Evolutionary conservation across 1,284 basidiomycete species (phyloP), one percentile per base, ranked within the genome.

Genomic region (Sporisorium iseilematis-ciliati): DNA sequence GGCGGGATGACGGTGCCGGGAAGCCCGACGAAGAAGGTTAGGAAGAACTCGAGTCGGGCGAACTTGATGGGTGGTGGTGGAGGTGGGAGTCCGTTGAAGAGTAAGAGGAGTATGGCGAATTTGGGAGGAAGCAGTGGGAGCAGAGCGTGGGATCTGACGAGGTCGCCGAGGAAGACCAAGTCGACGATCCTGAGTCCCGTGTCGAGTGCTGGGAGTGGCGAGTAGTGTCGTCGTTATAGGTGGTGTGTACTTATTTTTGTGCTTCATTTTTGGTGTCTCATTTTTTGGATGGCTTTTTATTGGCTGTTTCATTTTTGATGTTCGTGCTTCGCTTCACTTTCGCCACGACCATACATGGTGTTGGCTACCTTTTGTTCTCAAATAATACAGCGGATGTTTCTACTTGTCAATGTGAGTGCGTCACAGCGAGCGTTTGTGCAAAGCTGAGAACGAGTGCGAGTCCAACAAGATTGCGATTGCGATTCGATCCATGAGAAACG

Each of bases 121-220:
- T n/a, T 74, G 12, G 62, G 65, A 2, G 45, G 57, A 4, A 45
- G 31, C 7, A 46, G 58, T 14, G 41, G 25, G 23, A 54, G 21
- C 11, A 49, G 55, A 42, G 64, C 33, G 1, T 65, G 51, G 57
- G 68, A 65, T 55, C 12, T 54, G 51, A 43, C 25, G 4, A 50
- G 66, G 14, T 62, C 58, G 25, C 71, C 71, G 4, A 57, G 71
- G 14, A 75, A 69, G 65, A 52, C 53, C 18, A 75, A 75, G 56
- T 69, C 65, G 33, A 60, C 65, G 12, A 62, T 74, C 41, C 33
- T 74, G 51, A 74, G 71, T 42, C 70, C 70, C 18, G 61, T 73
- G 2, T 64, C 65, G 4, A 73, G 67, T 25, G 67, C 67, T n/a
- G 67, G 62, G 5, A 65, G 65, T 20, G 70, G 70, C 5, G 58